These are phyloP conservation scores for Aspergillus biplanus DNA, from an alignment of 495 filamentous ascomycete genomes.

Conservation along the genomic window DNA sequence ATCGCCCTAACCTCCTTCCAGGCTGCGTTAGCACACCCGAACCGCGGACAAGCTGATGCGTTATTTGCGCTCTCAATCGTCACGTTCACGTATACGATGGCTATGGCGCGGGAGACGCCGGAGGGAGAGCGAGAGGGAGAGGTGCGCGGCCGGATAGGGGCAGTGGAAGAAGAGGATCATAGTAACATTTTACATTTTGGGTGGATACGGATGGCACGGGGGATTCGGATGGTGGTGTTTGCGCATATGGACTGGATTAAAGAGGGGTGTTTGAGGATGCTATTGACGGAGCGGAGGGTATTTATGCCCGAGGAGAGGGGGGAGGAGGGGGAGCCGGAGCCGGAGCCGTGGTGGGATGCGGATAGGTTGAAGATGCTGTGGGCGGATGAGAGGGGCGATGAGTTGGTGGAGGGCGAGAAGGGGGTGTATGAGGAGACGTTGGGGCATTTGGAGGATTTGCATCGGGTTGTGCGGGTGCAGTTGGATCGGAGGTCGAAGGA, in stretches of 20 bases:
- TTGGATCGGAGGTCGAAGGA: neutral
- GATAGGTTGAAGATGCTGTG: neutral
- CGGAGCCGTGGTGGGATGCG: neutral
- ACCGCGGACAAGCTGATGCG: neutral
- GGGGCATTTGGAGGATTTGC: neutral
- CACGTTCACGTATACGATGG: neutral
- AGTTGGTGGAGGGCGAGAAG: neutral
- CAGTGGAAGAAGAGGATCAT: too few species aligned
- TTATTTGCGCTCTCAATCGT: neutral
- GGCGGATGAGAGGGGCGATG: neutral
- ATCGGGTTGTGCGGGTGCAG: neutral
- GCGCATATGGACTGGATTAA: constrained; percentile 3
- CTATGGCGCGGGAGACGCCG: neutral
- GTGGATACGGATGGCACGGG: constrained; percentile 2
- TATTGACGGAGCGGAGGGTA: neutral
- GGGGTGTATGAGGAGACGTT: neutral
- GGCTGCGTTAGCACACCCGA: neutral
- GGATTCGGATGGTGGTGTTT: neutral
- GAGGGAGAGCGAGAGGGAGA: neutral
- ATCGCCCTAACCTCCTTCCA: neutral
- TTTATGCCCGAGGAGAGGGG: neutral
- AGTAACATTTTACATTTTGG: neutral
- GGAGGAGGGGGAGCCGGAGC: neutral
- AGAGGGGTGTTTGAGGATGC: neutral
- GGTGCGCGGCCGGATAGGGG: neutral